Conservation (phyloP, 768 basidiomycete genomes). For the Rhizopogon vinicolor region DNA sequence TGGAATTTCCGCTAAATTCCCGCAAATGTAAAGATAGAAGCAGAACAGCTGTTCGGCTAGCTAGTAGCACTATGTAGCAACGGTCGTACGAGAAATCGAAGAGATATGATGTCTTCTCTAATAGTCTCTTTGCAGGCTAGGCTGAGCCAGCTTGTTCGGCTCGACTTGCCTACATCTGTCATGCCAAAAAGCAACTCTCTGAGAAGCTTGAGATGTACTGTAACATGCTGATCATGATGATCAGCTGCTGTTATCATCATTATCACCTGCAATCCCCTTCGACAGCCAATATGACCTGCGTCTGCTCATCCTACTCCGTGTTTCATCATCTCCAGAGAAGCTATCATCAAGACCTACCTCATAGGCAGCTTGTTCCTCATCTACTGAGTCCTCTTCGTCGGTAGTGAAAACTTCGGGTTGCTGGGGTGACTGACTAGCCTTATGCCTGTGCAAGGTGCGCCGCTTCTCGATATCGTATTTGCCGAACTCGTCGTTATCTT, state of each 20-base stretch:
- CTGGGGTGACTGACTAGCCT: slow-evolving; percentile 24
- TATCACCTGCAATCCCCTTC: slow-evolving; percentile 38
- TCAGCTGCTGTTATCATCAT: slow-evolving; percentile 11
- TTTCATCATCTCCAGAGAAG: slow-evolving; percentile 20
- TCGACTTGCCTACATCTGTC: neutral
- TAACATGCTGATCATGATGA: neutral
- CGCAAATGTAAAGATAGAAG: slow-evolving; percentile 6
- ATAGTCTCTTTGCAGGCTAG: too few species aligned
- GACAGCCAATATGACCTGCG: slow-evolving; percentile 57
- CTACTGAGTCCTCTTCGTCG: slow-evolving; percentile 15
- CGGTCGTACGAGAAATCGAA: neutral
- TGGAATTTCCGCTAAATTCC: too few species aligned
- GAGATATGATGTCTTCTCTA: too few species aligned
- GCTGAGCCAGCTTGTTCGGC: neutral
- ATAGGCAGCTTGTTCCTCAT: neutral
- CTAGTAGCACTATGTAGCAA: slow-evolving; percentile 1
- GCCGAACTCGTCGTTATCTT: slow-evolving; percentile 48
- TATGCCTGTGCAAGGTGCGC: slow-evolving; percentile 42
- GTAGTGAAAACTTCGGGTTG: slow-evolving; percentile 17
- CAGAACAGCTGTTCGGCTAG: neutral
- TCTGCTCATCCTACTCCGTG: slow-evolving; percentile 10
- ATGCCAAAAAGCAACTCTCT: neutral
- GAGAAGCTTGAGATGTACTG: neutral
- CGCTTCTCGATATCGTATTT: slow-evolving; percentile 50
- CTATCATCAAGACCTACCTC: slow-evolving; percentile 6